Conservation (phyloP, 2,329 filamentous ascomycete genomes). For the Aureobasidium namibiae region DNA sequence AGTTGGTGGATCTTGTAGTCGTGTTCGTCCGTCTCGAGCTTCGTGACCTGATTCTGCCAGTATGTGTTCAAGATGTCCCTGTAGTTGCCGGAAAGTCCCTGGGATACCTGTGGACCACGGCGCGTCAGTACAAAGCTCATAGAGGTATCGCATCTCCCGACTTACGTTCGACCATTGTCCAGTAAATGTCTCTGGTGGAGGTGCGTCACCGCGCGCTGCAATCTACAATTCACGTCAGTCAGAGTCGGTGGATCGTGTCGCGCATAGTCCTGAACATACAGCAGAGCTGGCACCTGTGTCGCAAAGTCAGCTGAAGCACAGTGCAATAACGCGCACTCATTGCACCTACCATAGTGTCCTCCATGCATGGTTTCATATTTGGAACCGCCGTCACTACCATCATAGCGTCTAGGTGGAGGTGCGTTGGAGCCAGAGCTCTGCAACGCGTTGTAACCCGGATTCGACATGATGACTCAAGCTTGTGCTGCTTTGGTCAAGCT, state of each 20-base stretch:
- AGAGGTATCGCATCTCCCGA: conserved; percentile 9
- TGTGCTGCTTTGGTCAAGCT: neutral
- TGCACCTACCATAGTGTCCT: conserved; percentile 40
- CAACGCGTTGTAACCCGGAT: conserved; percentile 20
- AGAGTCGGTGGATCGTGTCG: neutral
- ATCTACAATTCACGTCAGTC: conserved; percentile 49
- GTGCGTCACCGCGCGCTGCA: conserved; percentile 76
- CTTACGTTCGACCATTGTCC: conserved; percentile 91
- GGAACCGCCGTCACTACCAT: conserved; percentile 42
- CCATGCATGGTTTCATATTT: conserved; percentile 38
- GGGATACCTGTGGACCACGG: conserved; percentile 63
- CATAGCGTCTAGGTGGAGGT: conserved; percentile 35
- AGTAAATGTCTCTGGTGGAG: conserved; percentile 83
- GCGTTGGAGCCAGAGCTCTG: conserved; percentile 23
- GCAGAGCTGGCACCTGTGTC: conserved; percentile 56
- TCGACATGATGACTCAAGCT: conserved; percentile 1
- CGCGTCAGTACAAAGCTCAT: neutral
- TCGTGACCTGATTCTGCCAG: conserved; percentile 97
- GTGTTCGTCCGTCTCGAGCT: conserved; percentile 88
- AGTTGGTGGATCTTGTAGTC: conserved; percentile 98
- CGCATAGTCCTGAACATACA: conserved; percentile 41
- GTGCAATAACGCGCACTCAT: neutral
- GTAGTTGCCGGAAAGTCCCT: conserved; percentile 85
- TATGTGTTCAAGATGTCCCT: conserved; percentile 97
- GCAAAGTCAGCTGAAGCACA: neutral